These are phyloP conservation scores for Beta lomatogona DNA, from an alignment of 179 eudicot genomes.

Conservation along the genomic window DNA sequence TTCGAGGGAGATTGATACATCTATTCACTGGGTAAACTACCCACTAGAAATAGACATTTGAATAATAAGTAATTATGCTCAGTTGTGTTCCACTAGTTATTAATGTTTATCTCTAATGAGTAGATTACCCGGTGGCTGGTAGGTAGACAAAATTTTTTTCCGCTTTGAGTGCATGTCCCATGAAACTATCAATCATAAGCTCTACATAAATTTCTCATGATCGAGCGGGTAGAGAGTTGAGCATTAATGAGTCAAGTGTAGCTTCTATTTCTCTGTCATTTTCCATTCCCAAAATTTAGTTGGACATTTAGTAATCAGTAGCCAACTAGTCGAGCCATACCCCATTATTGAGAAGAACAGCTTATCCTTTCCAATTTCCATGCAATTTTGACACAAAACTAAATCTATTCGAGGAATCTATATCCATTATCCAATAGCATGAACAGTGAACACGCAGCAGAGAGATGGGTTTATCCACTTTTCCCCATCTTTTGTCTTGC, in stretches of 20 bases:
- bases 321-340: background rate
- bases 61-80: too few species aligned
- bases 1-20: too few species aligned
- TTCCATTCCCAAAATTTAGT: background rate
- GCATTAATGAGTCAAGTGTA: background rate
- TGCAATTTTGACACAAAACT: background rate
- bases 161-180: too few species aligned
- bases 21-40: too few species aligned
- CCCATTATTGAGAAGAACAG: background rate
- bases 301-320: background rate
- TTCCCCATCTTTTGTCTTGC: background rate
- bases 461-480: background rate
- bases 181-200: too few species aligned
- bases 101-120: too few species aligned
- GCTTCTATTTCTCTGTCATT: background rate
- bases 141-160: too few species aligned
- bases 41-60: too few species aligned
- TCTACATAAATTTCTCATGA: background rate
- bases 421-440: background rate
- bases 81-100: too few species aligned
- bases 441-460: background rate
- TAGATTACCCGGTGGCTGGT: too few species aligned
- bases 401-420: background rate
- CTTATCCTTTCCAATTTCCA: conserved; percentile 1
- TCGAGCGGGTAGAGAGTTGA: background rate